Evolutionary conservation across 192 early-diverging fungal species (phyloP).

Genomic region (Coemansia sp.): DNA sequence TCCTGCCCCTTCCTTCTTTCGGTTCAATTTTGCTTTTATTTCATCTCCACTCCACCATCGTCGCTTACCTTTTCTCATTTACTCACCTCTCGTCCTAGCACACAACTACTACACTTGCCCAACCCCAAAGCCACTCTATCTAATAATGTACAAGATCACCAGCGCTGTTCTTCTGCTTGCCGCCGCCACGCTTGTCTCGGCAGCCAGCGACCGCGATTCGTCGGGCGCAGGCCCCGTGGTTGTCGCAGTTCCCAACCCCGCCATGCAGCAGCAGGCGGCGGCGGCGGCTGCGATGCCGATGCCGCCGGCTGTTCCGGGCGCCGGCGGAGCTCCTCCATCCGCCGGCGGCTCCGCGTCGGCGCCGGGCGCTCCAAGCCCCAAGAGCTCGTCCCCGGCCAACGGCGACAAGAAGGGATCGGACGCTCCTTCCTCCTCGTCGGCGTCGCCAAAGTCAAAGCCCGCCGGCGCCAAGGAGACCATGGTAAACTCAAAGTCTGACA

Average conservation of each 20-base stretch:
- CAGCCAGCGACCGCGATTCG: constrained; percentile 16
- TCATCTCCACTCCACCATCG: too few species aligned
- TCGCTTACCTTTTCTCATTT: too few species aligned
- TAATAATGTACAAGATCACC: constrained; percentile 28
- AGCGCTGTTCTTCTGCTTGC: constrained; percentile 28
- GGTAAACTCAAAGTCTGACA: constrained; percentile 8
- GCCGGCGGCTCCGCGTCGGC: constrained; percentile 3
- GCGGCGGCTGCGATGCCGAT: constrained; percentile 6
- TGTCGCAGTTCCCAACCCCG: constrained; percentile 13
- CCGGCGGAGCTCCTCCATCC: constrained; percentile 9
- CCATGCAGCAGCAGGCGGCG: not conserved
- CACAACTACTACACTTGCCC: not conserved
- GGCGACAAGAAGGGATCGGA: constrained; percentile 19
- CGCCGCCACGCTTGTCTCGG: constrained; percentile 12
- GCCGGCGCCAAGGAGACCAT: constrained; percentile 10
- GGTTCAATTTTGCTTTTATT: too few species aligned
- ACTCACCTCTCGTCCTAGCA: not conserved
- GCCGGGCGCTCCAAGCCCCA: constrained; percentile 2
- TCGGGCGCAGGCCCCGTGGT: constrained; percentile 12
- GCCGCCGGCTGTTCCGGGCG: constrained; percentile 5
- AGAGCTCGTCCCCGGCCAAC: not conserved
- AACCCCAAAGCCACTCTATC: not conserved
- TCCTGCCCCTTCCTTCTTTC: too few species aligned
- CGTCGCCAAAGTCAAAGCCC: constrained; percentile 23
- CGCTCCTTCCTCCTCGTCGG: constrained; percentile 3